Evolutionary conservation across 192 early-diverging fungal genomes (phyloP), one percentile per base, ranked within the genome.

Genomic region (Geranomyces michiganensis): DNA sequence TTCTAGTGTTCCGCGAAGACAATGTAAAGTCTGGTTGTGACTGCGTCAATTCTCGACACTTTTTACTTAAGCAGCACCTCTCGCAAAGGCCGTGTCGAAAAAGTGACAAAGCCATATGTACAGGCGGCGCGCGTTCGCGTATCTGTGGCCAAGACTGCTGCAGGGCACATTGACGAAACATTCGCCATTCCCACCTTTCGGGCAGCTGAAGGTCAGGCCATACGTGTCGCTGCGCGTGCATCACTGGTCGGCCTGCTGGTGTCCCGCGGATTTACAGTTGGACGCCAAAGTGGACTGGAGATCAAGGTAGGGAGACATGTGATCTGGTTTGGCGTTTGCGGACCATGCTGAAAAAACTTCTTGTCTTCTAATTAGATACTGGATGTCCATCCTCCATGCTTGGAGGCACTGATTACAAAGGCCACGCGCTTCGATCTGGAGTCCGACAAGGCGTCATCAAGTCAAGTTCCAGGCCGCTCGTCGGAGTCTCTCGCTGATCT

Each of bases 181-280:
- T 5, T 27, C 26, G 15, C 31, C 58, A 5, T 26, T 29, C 17
- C 58, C 19, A 29, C 31, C 27, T 53, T 53, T 53, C n/a, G 51
- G n/a, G 51, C 51, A 53, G 51, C 51, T n/a, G 51, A 53, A 24
- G 15, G 19, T 53, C 19, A 24, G 19, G 51, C n/a, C n/a, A 53
- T 9, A 26, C 51, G 51, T 26, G 51, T 27, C 7, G 58, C 58
- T 9, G 58, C 58, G 2, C 58, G 58, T 19, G 17, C 31, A 33
- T 60, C 30, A 19, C 58, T 60, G 17, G 15, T 60, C 21, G 58
- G 58, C 17, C 58, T 60, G 17, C 58, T 60, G 15, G 58, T 60
- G 17, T 33, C 29, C 5, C 21, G 17, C 7, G 58, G 58, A 17
- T 60, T 8, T 33, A 27, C 29, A 19, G 58, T 60, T 60, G 58